Base-by-base conservation (phyloP, 257 asterid species). In the Solanum sejunctum region DNA sequence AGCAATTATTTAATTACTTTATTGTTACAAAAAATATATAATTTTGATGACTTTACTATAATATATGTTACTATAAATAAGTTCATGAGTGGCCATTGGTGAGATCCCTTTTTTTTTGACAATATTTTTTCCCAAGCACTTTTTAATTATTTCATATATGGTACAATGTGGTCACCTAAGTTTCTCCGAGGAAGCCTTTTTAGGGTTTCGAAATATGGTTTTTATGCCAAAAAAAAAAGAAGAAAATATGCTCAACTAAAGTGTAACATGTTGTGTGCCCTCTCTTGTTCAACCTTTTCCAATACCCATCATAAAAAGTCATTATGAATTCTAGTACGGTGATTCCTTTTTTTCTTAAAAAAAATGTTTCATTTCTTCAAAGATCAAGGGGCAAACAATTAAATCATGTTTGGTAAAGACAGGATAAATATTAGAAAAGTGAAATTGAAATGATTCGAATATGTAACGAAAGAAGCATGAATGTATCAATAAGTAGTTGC, bases 101-200 rank as follows among this genome's bases (percentile, higher is more conserved):
- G 41, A 36, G 41, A 36, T 36, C 41, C 41, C 41, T 36, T 36
- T 36, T 36, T 36, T 3, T 36, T 36, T 67, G 16, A n/a, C 13
- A 39, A 70, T 39, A 72, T 70, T 70, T 72, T 56, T 41, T 43
- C 36, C 77, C 45, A 2, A 26, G 7, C 26, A 77, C 63, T 51
- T 77, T 73, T 72, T 69, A 3, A 36, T 36, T 41, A 15, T 26
- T 21, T 16, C 9, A 51, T 77, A 3, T 28, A 52, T 78, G 64
- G 83, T 78, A 78, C 83, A 52, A 52, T 78, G 28, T 78, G 83
- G 83, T 78, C 83, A 78, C 83, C 83, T 78, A 52, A 78, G 64
- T 78, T 52, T 78, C 83, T 78, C 64, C 83, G 83, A 78, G 64
- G 60, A 52, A 78, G 10, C 23, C 83, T 52, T 78, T 78, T 52